Conservation (phyloP, 2,329 filamentous ascomycete genomes). For the Aureobasidium sp. region DNA sequence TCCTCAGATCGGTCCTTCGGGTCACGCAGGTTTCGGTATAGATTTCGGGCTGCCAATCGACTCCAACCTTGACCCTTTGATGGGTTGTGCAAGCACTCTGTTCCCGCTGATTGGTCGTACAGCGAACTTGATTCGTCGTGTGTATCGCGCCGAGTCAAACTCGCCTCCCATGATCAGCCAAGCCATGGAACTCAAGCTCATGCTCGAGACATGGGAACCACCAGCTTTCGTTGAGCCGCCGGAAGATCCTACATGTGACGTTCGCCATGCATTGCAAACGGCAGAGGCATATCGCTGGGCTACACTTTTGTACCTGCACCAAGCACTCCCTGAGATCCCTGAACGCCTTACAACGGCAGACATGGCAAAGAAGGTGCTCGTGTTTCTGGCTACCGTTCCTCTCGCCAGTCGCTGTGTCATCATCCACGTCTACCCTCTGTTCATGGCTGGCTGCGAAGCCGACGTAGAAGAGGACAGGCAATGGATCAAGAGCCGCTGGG, state of each 20-base stretch:
- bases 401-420: conserved; percentile 55
- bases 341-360: conserved; percentile 45
- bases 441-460: conserved; percentile 59
- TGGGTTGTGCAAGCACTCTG: conserved; percentile 60
- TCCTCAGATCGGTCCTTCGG: background rate
- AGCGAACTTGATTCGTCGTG: conserved; percentile 56
- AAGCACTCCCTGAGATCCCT: conserved; percentile 60
- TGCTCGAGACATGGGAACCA: conserved; percentile 54
- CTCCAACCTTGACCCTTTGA: conserved; percentile 58
- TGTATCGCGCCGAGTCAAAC: conserved; percentile 48
- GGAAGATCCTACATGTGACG: conserved; percentile 54
- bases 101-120: conserved; percentile 62
- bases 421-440: conserved; percentile 61
- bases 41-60: conserved; percentile 33
- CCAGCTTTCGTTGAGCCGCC: conserved; percentile 51
- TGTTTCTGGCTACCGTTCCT: conserved; percentile 55
- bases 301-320: conserved; percentile 57
- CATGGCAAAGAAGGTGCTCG: conserved; percentile 54
- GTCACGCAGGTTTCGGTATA: conserved; percentile 27
- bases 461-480: conserved; percentile 50
- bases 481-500: conserved; percentile 58
- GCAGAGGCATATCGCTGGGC: conserved; percentile 61
- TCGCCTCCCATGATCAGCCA: conserved; percentile 53
- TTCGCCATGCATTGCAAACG: conserved; percentile 57
- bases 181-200: conserved; percentile 53